Evolutionary conservation across 192 early-diverging fungal genomes (phyloP).

Genomic region (Linnemannia schmuckeri): DNA sequence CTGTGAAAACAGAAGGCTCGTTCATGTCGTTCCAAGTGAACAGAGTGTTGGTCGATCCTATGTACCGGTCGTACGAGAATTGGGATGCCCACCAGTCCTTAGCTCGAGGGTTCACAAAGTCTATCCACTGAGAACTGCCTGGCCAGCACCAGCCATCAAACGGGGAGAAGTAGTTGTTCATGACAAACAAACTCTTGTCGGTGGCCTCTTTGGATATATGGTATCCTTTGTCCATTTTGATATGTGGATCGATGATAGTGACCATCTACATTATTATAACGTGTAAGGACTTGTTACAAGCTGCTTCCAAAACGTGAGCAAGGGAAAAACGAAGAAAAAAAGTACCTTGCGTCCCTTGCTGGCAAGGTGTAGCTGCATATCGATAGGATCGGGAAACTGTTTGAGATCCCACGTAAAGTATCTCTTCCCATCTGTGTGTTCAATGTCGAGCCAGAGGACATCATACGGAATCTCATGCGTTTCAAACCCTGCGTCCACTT

Average conservation of each 20-base stretch:
- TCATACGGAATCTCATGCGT: conserved; percentile 94
- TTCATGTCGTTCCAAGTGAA: conserved; percentile 99
- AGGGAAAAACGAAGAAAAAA: background rate
- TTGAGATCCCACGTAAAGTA: conserved; percentile 97
- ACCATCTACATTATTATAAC: conserved; percentile 74
- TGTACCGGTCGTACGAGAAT: conserved; percentile 85
- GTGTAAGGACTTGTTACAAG: background rate
- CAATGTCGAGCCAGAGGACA: conserved; percentile 99
- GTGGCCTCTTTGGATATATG: conserved; percentile 82
- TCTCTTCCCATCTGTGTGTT: conserved; percentile 96
- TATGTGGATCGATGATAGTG: conserved; percentile 96
- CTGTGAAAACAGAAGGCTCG: conserved; percentile 97
- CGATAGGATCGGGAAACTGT: conserved; percentile 90
- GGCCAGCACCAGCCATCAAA: conserved; percentile 99
- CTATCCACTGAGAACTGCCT: conserved; percentile 91
- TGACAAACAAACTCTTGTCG: conserved; percentile 81
- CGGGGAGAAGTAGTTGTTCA: conserved; percentile 70
- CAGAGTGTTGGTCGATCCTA: conserved; percentile 82
- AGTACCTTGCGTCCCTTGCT: conserved; percentile 81
- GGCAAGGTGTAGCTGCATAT: conserved; percentile 85
- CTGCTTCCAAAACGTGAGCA: background rate
- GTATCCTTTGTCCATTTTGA: conserved; percentile 88
- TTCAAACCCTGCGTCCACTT: conserved; percentile 91
- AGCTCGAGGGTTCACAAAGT: conserved; percentile 86
- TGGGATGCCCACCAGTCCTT: conserved; percentile 83